Percentiles rank a stretch among this genome's conserved stretches.
phyloP scores from a whole-genome alignment of 139 green algal genomes.

The Desmodesmus armatus region DNA sequence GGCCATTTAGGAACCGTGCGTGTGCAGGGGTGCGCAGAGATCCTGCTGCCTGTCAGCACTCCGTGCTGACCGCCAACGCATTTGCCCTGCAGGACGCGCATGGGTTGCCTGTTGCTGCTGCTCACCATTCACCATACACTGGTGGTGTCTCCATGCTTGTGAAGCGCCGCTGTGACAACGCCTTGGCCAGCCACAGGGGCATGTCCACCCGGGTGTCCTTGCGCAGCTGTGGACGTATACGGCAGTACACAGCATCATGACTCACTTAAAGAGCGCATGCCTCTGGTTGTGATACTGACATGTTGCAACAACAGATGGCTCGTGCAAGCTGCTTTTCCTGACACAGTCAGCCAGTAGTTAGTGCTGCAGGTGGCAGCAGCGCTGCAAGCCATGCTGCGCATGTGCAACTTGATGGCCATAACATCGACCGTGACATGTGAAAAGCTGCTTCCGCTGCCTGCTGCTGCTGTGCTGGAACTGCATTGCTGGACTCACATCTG shows the following conservation, averaged over 20 bases:
- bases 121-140: slow-evolving; percentile 44
- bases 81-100: not conserved
- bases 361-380: too few species aligned
- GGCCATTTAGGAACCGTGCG: not conserved
- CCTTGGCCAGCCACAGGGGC: slow-evolving; percentile 46
- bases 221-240: slow-evolving; percentile 35
- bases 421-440: not conserved
- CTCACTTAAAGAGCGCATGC: too few species aligned
- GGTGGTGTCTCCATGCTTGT: slow-evolving; percentile 18
- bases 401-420: not conserved
- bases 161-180: slow-evolving; percentile 34
- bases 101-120: too few species aligned
- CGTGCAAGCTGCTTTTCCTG: not conserved
- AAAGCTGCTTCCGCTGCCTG: not conserved
- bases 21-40: not conserved
- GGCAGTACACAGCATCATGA: too few species aligned
- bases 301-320: not conserved
- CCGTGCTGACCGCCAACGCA: not conserved
- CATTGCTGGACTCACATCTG: slow-evolving; percentile 20
- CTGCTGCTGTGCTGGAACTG: too few species aligned
- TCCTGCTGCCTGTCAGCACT: not conserved
- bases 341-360: not conserved
- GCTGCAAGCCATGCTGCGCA: not conserved
- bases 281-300: not conserved
- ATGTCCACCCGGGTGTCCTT: slow-evolving; percentile 19